Conservation (phyloP, 2,329 filamentous ascomycete species). For the Gnomoniopsis sp. region DNA sequence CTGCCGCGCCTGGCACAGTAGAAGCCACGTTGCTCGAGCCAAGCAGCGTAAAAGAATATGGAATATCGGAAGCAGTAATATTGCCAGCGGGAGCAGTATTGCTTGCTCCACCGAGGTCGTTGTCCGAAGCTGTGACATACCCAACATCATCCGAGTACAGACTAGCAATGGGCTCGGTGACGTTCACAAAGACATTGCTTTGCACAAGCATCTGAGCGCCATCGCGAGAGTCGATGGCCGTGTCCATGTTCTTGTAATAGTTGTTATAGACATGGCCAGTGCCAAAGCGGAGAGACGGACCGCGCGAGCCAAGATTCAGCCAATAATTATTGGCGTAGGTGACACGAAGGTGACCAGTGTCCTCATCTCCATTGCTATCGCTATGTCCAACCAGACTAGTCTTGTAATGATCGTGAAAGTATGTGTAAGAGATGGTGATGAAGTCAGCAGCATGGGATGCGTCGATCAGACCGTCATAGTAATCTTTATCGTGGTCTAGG, state of each 20-base stretch:
- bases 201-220: conserved; percentile 11
- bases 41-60: background rate
- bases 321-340: conserved; percentile 50
- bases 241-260: conserved; percentile 36
- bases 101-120: conserved; percentile 6
- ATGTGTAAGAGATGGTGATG: conserved; percentile 32
- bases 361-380: conserved; percentile 47
- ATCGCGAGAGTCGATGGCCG: conserved; percentile 15
- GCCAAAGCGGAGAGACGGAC: conserved; percentile 46
- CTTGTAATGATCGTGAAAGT: conserved; percentile 52
- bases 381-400: conserved; percentile 58
- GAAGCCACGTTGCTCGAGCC: background rate
- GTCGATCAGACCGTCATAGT: conserved; percentile 54
- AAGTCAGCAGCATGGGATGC: conserved; percentile 52
- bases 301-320: conserved; percentile 41
- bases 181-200: conserved; percentile 15
- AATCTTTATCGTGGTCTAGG: conserved; percentile 50
- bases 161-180: conserved; percentile 4
- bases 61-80: background rate
- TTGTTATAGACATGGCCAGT: conserved; percentile 45
- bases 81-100: background rate
- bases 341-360: conserved; percentile 42
- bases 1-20: background rate
- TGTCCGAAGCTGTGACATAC: conserved; percentile 1
- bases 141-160: conserved; percentile 2